Conservation (phyloP, 305 asterid species). For the Plantago coronopus region DNA sequence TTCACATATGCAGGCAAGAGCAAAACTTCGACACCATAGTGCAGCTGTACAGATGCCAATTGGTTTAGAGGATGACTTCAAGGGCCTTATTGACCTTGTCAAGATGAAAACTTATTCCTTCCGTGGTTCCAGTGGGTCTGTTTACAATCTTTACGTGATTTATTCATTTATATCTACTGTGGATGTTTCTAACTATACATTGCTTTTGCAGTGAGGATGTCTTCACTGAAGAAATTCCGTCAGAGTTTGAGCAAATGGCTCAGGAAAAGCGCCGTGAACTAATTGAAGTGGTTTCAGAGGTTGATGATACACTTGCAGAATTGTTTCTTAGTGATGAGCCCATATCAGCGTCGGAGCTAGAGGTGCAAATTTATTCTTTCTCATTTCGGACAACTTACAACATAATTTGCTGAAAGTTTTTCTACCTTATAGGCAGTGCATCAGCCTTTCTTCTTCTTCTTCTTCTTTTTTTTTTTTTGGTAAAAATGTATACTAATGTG, state of each 20-base stretch:
- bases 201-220: slow-evolving; percentile 60
- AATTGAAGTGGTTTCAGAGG: slow-evolving; percentile 85
- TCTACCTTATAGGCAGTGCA: slow-evolving; percentile 8
- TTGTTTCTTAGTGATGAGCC: slow-evolving; percentile 84
- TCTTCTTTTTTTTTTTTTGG: too few species aligned
- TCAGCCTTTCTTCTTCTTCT: too few species aligned
- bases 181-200: slow-evolving; percentile 5
- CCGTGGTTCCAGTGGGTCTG: slow-evolving; percentile 91
- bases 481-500: background rate
- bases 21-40: slow-evolving; percentile 94
- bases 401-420: background rate
- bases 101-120: slow-evolving; percentile 72
- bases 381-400: slow-evolving; percentile 8
- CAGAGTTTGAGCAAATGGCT: slow-evolving; percentile 57
- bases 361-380: slow-evolving; percentile 43
- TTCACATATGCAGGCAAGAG: slow-evolving; percentile 59
- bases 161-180: slow-evolving; percentile 3
- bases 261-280: slow-evolving; percentile 82
- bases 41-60: slow-evolving; percentile 98
- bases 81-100: slow-evolving; percentile 93
- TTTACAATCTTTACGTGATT: slow-evolving; percentile 31
- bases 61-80: slow-evolving; percentile 96
- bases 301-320: slow-evolving; percentile 93
- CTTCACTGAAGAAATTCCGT: slow-evolving; percentile 77
- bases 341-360: slow-evolving; percentile 71